These are phyloP conservation scores for Venturia effusa DNA, from an alignment of 2,329 filamentous ascomycete genomes.

Conservation along the genomic window DNA sequence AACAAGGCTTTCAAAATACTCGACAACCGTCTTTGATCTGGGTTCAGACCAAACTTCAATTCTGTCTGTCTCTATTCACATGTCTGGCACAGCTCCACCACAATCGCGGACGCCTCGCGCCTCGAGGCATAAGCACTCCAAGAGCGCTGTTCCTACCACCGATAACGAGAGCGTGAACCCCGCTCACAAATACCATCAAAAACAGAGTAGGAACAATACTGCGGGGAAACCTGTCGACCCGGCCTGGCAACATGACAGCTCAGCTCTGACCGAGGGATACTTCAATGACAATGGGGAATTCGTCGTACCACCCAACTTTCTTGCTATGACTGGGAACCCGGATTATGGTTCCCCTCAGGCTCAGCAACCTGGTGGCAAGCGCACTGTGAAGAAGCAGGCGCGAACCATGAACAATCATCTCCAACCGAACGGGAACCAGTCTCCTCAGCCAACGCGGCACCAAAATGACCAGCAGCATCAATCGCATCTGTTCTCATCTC, in stretches of 20 bases:
- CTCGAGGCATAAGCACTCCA: conserved; percentile 6
- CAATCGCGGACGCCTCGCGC: conserved; percentile 1
- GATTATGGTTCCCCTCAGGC: conserved; percentile 1
- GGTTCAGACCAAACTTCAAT: background rate
- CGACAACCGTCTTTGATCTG: background rate
- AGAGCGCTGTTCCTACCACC: background rate
- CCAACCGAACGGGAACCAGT: background rate
- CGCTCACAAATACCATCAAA: background rate
- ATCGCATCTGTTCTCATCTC: background rate
- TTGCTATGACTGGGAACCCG: background rate
- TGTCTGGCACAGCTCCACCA: background rate
- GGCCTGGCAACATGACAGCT: background rate
- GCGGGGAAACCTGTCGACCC: background rate
- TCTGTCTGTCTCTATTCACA: conserved; percentile 1
- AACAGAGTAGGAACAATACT: background rate
- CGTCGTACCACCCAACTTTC: background rate
- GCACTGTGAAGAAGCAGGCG: background rate
- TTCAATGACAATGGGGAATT: conserved; percentile 9
- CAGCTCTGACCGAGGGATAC: conserved; percentile 1
- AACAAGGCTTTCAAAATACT: background rate
- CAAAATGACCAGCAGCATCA: conserved; percentile 3
- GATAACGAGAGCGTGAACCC: background rate
- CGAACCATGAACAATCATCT: background rate
- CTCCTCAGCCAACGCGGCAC: background rate
- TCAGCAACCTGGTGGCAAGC: background rate